Evolutionary conservation across 106 monocot species (phyloP).

Genomic region (Dioscorea alata): DNA sequence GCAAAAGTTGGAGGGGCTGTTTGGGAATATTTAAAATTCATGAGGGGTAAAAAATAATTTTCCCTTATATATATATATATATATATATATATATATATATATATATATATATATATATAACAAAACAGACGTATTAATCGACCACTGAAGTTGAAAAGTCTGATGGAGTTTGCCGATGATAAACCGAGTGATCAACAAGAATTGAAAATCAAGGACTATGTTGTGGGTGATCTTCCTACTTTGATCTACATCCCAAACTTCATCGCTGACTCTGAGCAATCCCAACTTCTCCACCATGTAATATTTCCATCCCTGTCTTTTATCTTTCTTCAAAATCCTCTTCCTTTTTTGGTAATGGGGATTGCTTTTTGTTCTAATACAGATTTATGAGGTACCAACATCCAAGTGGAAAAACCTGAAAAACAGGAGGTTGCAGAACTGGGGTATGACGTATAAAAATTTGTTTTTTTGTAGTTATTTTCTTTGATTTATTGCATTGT

Average conservation of each 20-base stretch:
- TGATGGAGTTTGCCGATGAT: too few species aligned
- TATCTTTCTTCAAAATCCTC: not conserved
- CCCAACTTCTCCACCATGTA: slow-evolving; percentile 68
- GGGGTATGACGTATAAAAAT: slow-evolving; percentile 40
- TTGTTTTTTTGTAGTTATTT: not conserved
- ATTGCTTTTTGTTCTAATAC: not conserved
- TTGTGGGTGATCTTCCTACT: slow-evolving; percentile 43
- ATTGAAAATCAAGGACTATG: slow-evolving; percentile 24
- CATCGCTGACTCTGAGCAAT: slow-evolving; percentile 54
- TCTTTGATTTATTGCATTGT: not conserved
- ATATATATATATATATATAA: too few species aligned
- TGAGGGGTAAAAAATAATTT: too few species aligned
- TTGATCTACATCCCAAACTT: slow-evolving; percentile 71
- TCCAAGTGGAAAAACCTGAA: slow-evolving; percentile 87
- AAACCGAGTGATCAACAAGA: not conserved
- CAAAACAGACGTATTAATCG: too few species aligned
- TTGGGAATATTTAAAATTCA: too few species aligned
- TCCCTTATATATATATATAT: too few species aligned
- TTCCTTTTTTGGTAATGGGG: not conserved
- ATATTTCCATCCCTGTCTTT: not conserved
- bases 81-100: too few species aligned
- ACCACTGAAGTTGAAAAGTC: too few species aligned
- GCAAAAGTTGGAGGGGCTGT: too few species aligned
- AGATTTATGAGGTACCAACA: slow-evolving; percentile 71
- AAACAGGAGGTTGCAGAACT: slow-evolving; percentile 93